Evolutionary conservation across 2,329 filamentous ascomycete species (phyloP), one percentile per base, ranked within the genome.

Genomic region (Aspergillus sp.): DNA sequence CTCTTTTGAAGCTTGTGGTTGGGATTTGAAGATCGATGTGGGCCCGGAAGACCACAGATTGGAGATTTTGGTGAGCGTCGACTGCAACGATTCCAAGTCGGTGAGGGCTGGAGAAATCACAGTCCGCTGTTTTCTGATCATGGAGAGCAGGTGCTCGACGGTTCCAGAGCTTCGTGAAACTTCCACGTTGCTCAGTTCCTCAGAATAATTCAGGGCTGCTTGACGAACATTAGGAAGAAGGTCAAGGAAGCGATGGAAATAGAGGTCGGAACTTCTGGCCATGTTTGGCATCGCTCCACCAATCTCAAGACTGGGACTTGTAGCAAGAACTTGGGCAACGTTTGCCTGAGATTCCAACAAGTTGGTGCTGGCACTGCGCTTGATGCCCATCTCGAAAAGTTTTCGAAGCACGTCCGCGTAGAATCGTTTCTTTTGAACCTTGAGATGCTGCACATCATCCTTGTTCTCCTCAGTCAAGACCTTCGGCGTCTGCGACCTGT

Each of bases 381-480:
- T 88, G 62, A 99, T 83, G 3, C 94, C 94, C 93, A 99, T 97
- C 52, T 87, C 83, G 32, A 91, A 85, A 23, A 97, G 76, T 19
- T 86, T 84, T 64, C 89, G 92, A 58, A 99, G 76, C 0, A 89
- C 92, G 61, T 97, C 93, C 1, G 91, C 89, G 63, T 96, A 94
- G 13, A 97, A 81, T 62, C 91, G 92, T 41, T 91, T 85, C 74
- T 99, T 99, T 63, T 90, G 84, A 2, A 85, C 86, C 77, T 97
- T 97, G 60, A 97, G 83, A 69, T 97, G 90, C 71, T 95, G 92
- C 55, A 97, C 84, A 14, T 82, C 71, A 10, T 86, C 82, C 67
- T 92, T 93, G 70, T 94, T 97, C 41, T 96, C 92, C 21, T 96
- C 89, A 0, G 83, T 96, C 43, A 96, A 74, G n/a, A 81, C 80